These are phyloP conservation scores for Chenopodium quinoa DNA, from an alignment of 148 eudicot species.

Conservation along the genomic window DNA sequence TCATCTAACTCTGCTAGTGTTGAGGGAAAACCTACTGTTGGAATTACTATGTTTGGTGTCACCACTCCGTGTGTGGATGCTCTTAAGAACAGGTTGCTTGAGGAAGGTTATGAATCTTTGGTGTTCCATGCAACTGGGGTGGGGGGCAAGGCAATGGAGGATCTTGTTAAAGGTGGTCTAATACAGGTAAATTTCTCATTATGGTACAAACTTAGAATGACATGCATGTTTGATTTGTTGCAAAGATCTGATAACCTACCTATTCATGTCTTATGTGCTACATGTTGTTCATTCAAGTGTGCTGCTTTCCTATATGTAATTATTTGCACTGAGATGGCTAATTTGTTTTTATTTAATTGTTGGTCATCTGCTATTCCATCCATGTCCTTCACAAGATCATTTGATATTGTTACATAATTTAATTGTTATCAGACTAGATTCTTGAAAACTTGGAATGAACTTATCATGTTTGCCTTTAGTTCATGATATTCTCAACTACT, in stretches of 20 bases:
- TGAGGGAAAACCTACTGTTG: conserved; percentile 64
- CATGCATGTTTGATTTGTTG: conserved; percentile 4
- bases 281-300: not conserved
- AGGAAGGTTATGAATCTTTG: conserved; percentile 87
- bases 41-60: conserved; percentile 95
- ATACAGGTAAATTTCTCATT: conserved; percentile 58
- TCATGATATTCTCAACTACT: not conserved
- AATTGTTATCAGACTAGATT: not conserved
- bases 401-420: not conserved
- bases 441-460: not conserved
- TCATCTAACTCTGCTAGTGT: conserved; percentile 23
- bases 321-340: not conserved
- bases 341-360: not conserved
- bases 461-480: conserved; percentile 5
- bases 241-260: not conserved
- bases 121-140: conserved; percentile 98
- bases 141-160: conserved; percentile 98
- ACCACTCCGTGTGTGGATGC: conserved; percentile 91
- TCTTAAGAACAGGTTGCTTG: conserved; percentile 61
- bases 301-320: not conserved
- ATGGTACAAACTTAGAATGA: not conserved
- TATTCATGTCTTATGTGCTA: not conserved
- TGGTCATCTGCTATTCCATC: not conserved
- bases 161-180: conserved; percentile 80
- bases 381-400: not conserved